These are phyloP conservation scores for Alliaria petiolata DNA, from an alignment of 345 rosid species.

Conservation along the genomic window DNA sequence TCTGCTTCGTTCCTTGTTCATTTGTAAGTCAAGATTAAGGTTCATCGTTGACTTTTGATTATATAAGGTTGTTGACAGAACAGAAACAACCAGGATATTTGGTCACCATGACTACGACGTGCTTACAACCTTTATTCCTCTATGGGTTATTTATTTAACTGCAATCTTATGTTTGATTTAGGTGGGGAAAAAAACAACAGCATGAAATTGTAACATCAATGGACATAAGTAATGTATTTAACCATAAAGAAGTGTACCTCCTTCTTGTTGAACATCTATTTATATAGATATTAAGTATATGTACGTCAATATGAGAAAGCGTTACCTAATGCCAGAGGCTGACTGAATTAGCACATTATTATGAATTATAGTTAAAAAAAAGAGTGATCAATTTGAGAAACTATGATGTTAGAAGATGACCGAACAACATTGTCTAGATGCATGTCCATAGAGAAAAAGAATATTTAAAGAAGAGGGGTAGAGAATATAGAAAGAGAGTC, in stretches of 20 bases:
- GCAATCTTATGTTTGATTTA: background rate
- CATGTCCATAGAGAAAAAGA: too few species aligned
- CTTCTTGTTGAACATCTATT: too few species aligned
- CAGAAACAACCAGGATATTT: background rate
- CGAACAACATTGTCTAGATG: too few species aligned
- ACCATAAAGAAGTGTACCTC: too few species aligned
- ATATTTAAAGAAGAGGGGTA: too few species aligned
- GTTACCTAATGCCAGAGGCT: background rate
- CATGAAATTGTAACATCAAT: background rate
- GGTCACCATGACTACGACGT: conserved; percentile 11
- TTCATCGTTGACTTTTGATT: conserved; percentile 6
- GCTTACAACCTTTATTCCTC: conserved; percentile 10
- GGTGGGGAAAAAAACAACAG: background rate
- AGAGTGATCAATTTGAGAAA: too few species aligned
- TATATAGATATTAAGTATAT: too few species aligned
- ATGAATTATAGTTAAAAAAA: too few species aligned
- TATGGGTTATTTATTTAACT: background rate
- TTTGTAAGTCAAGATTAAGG: conserved; percentile 22
- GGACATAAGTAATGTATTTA: too few species aligned
- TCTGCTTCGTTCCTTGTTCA: background rate
- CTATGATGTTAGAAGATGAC: too few species aligned
- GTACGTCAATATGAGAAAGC: background rate
- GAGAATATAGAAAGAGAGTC: too few species aligned
- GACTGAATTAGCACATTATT: too few species aligned
- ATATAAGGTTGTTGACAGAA: conserved; percentile 4